Evolutionary conservation across 352 stramenopile species (phyloP).

Genomic region (Phytopythium montanum): DNA sequence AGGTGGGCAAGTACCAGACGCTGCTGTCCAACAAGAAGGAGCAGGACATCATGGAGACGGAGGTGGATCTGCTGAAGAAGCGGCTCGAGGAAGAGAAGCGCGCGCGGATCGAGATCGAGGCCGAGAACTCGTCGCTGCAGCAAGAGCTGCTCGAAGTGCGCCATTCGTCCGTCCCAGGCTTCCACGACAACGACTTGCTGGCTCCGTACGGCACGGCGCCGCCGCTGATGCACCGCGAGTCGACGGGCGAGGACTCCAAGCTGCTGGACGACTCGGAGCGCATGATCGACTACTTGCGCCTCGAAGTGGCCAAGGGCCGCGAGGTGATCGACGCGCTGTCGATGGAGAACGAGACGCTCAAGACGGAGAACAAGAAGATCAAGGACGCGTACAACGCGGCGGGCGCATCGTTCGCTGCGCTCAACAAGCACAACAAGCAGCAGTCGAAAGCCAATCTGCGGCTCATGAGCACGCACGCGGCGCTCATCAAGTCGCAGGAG

Average conservation of each 20-base stretch:
- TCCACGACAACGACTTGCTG: slow-evolving; percentile 43
- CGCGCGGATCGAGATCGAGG: slow-evolving; percentile 63
- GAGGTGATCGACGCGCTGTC: slow-evolving; percentile 61
- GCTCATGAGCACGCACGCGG: slow-evolving; percentile 84
- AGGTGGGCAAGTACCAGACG: slow-evolving; percentile 63
- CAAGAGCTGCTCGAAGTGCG: slow-evolving; percentile 62
- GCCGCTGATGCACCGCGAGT: slow-evolving; percentile 22
- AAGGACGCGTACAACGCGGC: slow-evolving; percentile 92
- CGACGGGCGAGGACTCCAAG: slow-evolving; percentile 51
- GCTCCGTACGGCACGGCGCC: slow-evolving; percentile 12
- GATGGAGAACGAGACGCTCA: slow-evolving; percentile 81
- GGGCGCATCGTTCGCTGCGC: slow-evolving; percentile 87
- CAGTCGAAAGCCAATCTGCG: slow-evolving; percentile 91
- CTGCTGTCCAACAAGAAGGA: slow-evolving; percentile 62
- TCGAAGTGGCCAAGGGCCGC: slow-evolving; percentile 73
- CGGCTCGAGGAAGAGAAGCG: slow-evolving; percentile 79
- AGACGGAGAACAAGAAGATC: slow-evolving; percentile 86
- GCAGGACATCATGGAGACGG: slow-evolving; percentile 70
- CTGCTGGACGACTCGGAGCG: slow-evolving; percentile 78
- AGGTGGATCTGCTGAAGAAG: slow-evolving; percentile 68
- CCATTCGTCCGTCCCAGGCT: slow-evolving; percentile 32
- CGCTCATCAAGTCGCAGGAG: slow-evolving; percentile 84
- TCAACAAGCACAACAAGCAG: slow-evolving; percentile 94
- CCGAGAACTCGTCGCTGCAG: slow-evolving; percentile 69
- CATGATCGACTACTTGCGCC: slow-evolving; percentile 83